These are phyloP conservation scores for Actinidia polygama DNA, from an alignment of 179 eudicot species.

Conservation along the genomic window DNA sequence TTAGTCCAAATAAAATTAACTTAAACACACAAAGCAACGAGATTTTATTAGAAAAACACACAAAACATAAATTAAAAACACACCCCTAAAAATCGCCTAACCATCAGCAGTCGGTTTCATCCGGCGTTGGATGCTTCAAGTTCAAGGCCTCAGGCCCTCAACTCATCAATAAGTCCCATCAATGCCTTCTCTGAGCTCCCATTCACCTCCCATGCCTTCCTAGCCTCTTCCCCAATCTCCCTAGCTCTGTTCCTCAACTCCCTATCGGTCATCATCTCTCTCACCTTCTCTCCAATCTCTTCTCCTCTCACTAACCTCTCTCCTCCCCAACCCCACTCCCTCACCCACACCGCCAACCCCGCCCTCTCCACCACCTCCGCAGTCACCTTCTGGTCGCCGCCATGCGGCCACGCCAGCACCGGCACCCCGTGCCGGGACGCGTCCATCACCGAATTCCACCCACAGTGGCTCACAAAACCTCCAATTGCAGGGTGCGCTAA, in stretches of 20 bases:
- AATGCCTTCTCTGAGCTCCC: conserved; percentile 43
- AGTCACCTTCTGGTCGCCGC: conserved; percentile 63
- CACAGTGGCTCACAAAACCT: too few relatives aligned
- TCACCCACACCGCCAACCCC: conserved; percentile 60
- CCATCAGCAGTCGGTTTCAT: too few relatives aligned
- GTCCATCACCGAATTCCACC: too few relatives aligned
- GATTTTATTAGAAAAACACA: too few relatives aligned
- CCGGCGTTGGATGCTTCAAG: too few relatives aligned
- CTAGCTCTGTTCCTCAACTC: conserved; percentile 38
- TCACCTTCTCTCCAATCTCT: conserved; percentile 42
- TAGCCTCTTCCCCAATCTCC: conserved; percentile 47
- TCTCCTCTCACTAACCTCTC: conserved; percentile 39
- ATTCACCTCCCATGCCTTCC: conserved; percentile 34
- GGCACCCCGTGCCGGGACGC: too few relatives aligned
- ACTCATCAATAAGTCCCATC: conserved; percentile 2
- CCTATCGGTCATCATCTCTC: conserved; percentile 44
- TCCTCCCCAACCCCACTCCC: conserved; percentile 54
- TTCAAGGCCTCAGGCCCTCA: too few relatives aligned
- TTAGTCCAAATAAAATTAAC: too few relatives aligned
- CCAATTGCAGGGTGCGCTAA: too few relatives aligned
- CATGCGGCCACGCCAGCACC: conserved; percentile 70
- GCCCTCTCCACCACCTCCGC: conserved; percentile 53
- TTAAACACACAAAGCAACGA: too few relatives aligned
- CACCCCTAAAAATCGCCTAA: too few relatives aligned
- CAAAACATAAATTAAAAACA: too few relatives aligned